Conservation (phyloP, 1,139 yeast species). For the Diutina ranongensis region DNA sequence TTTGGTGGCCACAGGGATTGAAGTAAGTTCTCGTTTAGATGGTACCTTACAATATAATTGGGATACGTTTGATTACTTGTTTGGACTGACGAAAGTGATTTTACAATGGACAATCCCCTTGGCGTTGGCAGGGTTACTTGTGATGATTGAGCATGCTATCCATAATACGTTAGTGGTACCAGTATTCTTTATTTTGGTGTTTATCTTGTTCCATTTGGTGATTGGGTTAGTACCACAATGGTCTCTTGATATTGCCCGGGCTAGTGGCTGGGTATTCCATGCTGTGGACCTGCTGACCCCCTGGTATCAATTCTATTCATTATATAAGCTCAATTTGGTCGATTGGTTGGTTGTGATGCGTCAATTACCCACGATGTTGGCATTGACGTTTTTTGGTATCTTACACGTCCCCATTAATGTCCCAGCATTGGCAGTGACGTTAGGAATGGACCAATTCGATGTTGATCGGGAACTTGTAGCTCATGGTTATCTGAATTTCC, state of each 20-base stretch:
- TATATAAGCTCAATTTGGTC: slow-evolving; percentile 59
- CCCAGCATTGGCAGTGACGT: slow-evolving; percentile 89
- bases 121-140: slow-evolving; percentile 44
- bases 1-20: slow-evolving; percentile 79
- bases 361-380: slow-evolving; percentile 88
- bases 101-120: slow-evolving; percentile 71
- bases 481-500: slow-evolving; percentile 84
- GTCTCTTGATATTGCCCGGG: slow-evolving; percentile 49
- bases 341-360: slow-evolving; percentile 60
- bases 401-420: slow-evolving; percentile 95
- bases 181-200: slow-evolving; percentile 61
- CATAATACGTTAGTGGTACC: slow-evolving; percentile 79
- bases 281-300: slow-evolving; percentile 60
- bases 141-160: slow-evolving; percentile 49
- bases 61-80: slow-evolving; percentile 40
- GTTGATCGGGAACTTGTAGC: slow-evolving; percentile 91
- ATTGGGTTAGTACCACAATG: slow-evolving; percentile 57
- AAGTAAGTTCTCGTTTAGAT: slow-evolving; percentile 70
- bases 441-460: slow-evolving; percentile 76
- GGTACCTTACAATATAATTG: slow-evolving; percentile 60
- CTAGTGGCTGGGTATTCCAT: slow-evolving; percentile 75
- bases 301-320: slow-evolving; percentile 77
- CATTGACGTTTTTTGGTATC: slow-evolving; percentile 89
- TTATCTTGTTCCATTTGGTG: slow-evolving; percentile 55
- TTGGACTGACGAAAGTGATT: slow-evolving; percentile 26